phyloP scores from a whole-genome alignment of 1,139 yeast species.

The Chernovozyma sophiae-reginae region DNA sequence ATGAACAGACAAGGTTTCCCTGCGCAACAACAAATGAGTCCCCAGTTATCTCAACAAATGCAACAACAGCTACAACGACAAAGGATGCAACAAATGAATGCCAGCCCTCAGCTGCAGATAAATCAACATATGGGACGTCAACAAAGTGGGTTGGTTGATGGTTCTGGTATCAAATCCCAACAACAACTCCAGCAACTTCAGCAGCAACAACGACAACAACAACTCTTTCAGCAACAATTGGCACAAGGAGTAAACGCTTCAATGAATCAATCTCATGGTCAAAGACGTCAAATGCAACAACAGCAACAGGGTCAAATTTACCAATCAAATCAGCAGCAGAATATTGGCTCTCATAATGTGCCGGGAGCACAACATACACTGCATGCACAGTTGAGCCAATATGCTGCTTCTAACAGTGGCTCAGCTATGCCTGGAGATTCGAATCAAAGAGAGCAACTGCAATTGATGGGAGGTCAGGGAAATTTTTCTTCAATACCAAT shows the following conservation, averaged over 20 bases:
- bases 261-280: not conserved
- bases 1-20: conserved; percentile 10
- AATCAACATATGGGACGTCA: not conserved
- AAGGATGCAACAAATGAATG: conserved; percentile 8
- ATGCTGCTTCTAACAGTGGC: not conserved
- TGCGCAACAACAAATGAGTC: conserved; percentile 13
- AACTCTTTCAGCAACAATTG: conserved; percentile 9
- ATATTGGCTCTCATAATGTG: not conserved
- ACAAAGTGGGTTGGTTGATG: conserved; percentile 1
- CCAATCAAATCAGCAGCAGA: conserved; percentile 6
- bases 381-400: not conserved
- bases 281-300: conserved; percentile 5
- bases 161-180: conserved; percentile 2
- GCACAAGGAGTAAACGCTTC: conserved; percentile 1
- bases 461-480: conserved; percentile 1
- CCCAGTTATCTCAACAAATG: conserved; percentile 7
- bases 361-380: not conserved
- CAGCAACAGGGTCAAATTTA: conserved; percentile 6
- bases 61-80: conserved; percentile 13
- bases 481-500: conserved; percentile 5
- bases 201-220: conserved; percentile 7
- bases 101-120: not conserved
- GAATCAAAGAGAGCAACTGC: not conserved
- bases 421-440: not conserved
- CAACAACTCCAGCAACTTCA: conserved; percentile 4